Evolutionary conservation across 75 land plant species (phyloP), one percentile per base, ranked within the genome.

Genomic region (Selaginella tamariscina): DNA sequence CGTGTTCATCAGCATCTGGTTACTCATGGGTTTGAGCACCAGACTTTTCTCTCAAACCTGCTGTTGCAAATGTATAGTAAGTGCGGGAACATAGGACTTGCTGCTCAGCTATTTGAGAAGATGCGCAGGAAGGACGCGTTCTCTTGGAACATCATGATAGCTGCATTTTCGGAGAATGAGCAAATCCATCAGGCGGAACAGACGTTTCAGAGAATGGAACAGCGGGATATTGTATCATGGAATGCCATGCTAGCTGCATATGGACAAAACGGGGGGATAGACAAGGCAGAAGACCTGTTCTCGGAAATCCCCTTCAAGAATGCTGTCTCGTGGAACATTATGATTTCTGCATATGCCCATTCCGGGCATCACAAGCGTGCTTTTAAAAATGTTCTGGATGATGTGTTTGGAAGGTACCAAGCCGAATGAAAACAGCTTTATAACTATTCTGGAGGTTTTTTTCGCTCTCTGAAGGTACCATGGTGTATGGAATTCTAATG

Each of bases 181-280:
- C 21, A n/a, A 5, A 9, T 59, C n/a, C n/a, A 23, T 21, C 27
- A n/a, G 26, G 62, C 62, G 9, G 62, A 8, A 9, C 18, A 2
- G 5, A 9, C 23, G 2, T 59, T 59, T 23, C 8, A 59, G 26
- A 9, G 8, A 21, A 59, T 27, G 23, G n/a, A 8, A 8, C 18
- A 23, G 9, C 8, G 62, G 21, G 26, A 59, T n/a, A 21, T 59
- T 8, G 62, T 59, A 2, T 59, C 62, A 2, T 59, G 62, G 62
- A 59, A 59, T 59, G 62, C 62, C 26, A n/a, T 59, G 62, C 8
- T 59, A 59, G 62, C 62, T 9, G 62, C 62, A n/a, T 59, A 59
- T n/a, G 62, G n/a, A 23, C 8, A 59, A 5, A 26, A 21, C 21
- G 62, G 62, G 5, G n/a, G 21, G 23, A 8, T 59, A 2, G 24